These are phyloP conservation scores for Hamigera avellanea DNA, from an alignment of 495 filamentous ascomycete genomes.

Conservation along the genomic window DNA sequence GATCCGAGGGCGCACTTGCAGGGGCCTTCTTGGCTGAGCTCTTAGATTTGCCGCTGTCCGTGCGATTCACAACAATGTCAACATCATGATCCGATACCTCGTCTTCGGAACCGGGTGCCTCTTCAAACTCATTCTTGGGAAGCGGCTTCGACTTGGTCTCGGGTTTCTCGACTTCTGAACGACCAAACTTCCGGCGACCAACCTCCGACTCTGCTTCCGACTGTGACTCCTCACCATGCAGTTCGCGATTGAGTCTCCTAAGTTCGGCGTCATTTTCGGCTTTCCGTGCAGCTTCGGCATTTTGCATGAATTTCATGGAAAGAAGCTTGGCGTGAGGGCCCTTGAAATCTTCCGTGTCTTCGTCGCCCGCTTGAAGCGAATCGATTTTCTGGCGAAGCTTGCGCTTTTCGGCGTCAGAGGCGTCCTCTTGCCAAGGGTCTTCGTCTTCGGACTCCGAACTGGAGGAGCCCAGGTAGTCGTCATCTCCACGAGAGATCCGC, in stretches of 20 bases:
- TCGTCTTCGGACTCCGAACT: conserved; percentile 48
- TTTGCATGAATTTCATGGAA: conserved; percentile 86
- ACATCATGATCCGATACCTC: conserved; percentile 24
- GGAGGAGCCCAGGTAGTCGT: conserved; percentile 33
- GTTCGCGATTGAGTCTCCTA: conserved; percentile 60
- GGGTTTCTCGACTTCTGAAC: conserved; percentile 18
- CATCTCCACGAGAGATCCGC: conserved; percentile 38
- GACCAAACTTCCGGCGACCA: conserved; percentile 58
- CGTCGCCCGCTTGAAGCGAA: conserved; percentile 40
- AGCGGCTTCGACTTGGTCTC: conserved; percentile 8
- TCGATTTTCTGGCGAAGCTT: conserved; percentile 46
- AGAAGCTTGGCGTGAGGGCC: conserved; percentile 43
- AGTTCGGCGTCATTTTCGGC: conserved; percentile 71
- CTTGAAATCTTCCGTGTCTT: conserved; percentile 20
- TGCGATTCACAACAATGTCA: conserved; percentile 11
- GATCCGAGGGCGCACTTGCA: conserved; percentile 8
- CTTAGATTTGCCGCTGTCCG: conserved; percentile 13
- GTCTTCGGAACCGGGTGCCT: conserved; percentile 41
- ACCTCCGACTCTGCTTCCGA: conserved; percentile 44
- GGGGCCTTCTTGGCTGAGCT: conserved; percentile 10
- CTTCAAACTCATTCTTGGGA: conserved; percentile 48
- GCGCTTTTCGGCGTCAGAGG: conserved; percentile 39
- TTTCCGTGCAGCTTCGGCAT: conserved; percentile 65
- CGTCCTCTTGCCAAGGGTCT: conserved; percentile 39
- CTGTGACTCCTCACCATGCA: conserved; percentile 45